Evolutionary conservation across 192 early-diverging fungal species (phyloP), one percentile per base, ranked within the genome.

Genomic region (Linnemannia elongata): DNA sequence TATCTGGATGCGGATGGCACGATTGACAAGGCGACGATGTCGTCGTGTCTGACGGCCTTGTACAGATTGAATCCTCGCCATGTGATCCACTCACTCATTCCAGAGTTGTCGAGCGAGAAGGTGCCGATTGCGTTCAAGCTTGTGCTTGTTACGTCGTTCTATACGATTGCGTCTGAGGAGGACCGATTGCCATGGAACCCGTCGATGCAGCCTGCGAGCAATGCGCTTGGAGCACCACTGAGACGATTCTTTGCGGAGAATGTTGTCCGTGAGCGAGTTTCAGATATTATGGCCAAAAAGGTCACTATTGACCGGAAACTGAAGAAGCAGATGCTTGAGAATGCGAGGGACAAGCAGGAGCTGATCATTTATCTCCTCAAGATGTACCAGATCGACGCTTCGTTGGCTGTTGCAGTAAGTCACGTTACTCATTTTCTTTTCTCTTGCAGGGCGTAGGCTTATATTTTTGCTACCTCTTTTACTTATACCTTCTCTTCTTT

Each of bases 21-120:
- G n/a, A 90, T 95, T n/a, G 96, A 98, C 82, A 93, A 97, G 57
- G 91, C 93, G 57, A 91, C 97, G 36, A 90, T 98, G 80, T 90
- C 95, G 0, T 92, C 94, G 49, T 94, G 93, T 60, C 91, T 98
- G 75, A 93, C 92, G 0, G 92, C 94, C n/a, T 89, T 97, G 81
- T 96, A 96, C 77, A 94, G 95, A 55, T 83, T 96, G 30, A 95
- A 96, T 76, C 94, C 95, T 9, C 93, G 93, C 77, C 93, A 92
- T 73, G 94, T 96, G 8, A 87, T 99, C 44, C 90, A 93, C 42
- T 89, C 89, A 1, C 90, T 97, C 30, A 89, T 98, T 76, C 94
- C 96, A 2, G 89, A 93, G 30, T 89, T 97, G 44, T 88, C 96
- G 10, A 92, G 93, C 41, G 91, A 94, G 17, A 93, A 91, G 36